Conservation (phyloP, 805 yeast genomes). For the Cyberlindnera japonica region DNA sequence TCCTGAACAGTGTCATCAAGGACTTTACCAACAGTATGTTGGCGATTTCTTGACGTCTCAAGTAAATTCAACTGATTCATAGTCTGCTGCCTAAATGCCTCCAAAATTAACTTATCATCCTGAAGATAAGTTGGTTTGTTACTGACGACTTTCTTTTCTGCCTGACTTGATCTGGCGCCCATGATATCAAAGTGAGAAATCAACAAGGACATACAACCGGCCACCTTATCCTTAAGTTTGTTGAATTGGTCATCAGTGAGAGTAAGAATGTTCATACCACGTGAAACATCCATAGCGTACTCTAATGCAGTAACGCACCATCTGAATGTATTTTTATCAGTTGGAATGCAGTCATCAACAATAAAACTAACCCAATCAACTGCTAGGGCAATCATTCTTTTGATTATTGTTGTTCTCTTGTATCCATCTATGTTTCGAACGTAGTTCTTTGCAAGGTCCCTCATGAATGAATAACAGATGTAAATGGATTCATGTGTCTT, state of each 20-base stretch:
- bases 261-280: conserved; percentile 83
- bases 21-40: conserved; percentile 71
- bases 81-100: conserved; percentile 62
- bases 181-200: conserved; percentile 96
- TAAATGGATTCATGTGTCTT: conserved; percentile 77
- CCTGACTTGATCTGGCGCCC: conserved; percentile 85
- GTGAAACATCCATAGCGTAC: conserved; percentile 91
- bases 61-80: conserved; percentile 60
- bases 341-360: conserved; percentile 91
- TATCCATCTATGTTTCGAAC: conserved; percentile 59
- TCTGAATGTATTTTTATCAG: conserved; percentile 84
- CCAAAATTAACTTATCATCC: conserved; percentile 49
- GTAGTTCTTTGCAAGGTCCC: conserved; percentile 77
- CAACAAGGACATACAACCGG: conserved; percentile 88
- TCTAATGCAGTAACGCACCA: conserved; percentile 97
- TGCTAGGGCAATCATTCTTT: conserved; percentile 69
- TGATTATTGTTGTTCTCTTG: conserved; percentile 62
- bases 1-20: conserved; percentile 84
- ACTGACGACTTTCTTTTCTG: conserved; percentile 49
- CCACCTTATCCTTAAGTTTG: conserved; percentile 72
- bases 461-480: conserved; percentile 67
- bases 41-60: conserved; percentile 52
- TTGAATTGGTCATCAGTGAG: conserved; percentile 74
- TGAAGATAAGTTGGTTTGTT: conserved; percentile 43
- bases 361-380: conserved; percentile 91